A percentile compares a stretch with the other conserved stretches of the same genome.
phyloP scores from a whole-genome alignment of 805 yeast species.

The Blastobotrys parvus region DNA sequence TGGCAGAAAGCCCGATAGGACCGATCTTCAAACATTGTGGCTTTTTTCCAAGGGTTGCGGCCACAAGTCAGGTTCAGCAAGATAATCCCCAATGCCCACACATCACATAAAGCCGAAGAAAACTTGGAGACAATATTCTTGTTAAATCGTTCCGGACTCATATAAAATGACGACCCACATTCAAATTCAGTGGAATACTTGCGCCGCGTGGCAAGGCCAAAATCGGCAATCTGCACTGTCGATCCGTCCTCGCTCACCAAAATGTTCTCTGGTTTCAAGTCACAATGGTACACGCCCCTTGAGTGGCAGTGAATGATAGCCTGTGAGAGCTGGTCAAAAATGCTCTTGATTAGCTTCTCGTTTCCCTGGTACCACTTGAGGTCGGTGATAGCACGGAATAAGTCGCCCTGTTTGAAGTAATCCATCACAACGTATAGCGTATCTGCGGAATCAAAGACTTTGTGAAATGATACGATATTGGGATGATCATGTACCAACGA shows the following conservation, averaged over 20 bases:
- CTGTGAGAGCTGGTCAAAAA: slow-evolving; percentile 63
- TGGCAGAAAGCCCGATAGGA: slow-evolving; percentile 58
- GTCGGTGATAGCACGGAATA: slow-evolving; percentile 73
- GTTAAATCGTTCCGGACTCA: slow-evolving; percentile 70
- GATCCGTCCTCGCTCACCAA: slow-evolving; percentile 52
- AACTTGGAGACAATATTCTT: too few relatives aligned
- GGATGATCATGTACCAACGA: slow-evolving; percentile 68
- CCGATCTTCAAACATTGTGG: slow-evolving; percentile 49
- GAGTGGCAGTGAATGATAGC: slow-evolving; percentile 75
- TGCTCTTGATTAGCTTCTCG: slow-evolving; percentile 46
- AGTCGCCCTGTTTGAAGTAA: slow-evolving; percentile 68
- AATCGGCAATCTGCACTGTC: slow-evolving; percentile 60
- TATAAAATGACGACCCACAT: slow-evolving; percentile 81
- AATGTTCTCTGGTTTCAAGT: slow-evolving; percentile 91
- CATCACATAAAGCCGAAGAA: slow-evolving; percentile 72
- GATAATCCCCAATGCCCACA: slow-evolving; percentile 82
- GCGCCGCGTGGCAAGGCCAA: slow-evolving; percentile 71
- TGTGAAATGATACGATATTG: slow-evolving; percentile 62
- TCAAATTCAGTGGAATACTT: slow-evolving; percentile 62
- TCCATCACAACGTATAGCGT: slow-evolving; percentile 71
- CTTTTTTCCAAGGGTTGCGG: slow-evolving; percentile 87
- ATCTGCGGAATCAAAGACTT: slow-evolving; percentile 52
- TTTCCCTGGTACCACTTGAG: slow-evolving; percentile 40
- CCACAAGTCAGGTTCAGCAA: slow-evolving; percentile 73
- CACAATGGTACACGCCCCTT: slow-evolving; percentile 77